Evolutionary conservation across 305 asterid species (phyloP).

Genomic region (Solanum hybrid): DNA sequence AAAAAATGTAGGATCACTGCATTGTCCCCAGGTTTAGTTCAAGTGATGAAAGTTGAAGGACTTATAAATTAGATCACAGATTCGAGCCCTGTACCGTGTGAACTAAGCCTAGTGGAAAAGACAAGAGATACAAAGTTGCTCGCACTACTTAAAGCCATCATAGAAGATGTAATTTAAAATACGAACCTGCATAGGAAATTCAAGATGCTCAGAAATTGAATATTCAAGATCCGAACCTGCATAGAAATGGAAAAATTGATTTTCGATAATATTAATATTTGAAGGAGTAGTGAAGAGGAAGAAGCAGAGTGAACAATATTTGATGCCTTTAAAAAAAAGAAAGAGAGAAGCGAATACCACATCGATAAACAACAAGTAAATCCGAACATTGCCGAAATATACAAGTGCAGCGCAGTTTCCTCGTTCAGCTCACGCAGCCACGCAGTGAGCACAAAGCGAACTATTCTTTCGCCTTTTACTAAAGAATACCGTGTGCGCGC

Average conservation of each 20-base stretch:
- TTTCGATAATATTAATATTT: neutral
- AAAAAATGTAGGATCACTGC: neutral
- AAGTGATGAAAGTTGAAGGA: neutral
- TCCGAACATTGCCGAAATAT: neutral
- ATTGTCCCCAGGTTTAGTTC: neutral
- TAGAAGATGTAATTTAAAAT: neutral
- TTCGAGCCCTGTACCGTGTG: neutral
- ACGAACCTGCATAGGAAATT: no score
- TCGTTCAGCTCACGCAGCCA: fast-evolving
- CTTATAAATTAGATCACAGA: neutral
- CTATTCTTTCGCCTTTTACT: conserved; percentile 84
- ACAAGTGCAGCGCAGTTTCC: fast-evolving
- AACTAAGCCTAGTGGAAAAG: neutral
- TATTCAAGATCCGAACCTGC: neutral
- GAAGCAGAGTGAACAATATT: neutral
- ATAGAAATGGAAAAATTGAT: neutral
- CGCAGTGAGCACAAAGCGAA: conserved; percentile 40
- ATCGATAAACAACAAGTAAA: neutral
- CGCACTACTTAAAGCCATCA: neutral
- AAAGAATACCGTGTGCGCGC: conserved; percentile 57
- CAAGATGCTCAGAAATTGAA: no score
- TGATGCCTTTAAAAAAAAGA: neutral
- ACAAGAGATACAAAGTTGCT: neutral
- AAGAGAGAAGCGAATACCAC: neutral
- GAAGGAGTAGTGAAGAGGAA: neutral